Evolutionary conservation across 768 basidiomycete species (phyloP), one percentile per base, ranked within the genome.

Genomic region (Clitopilus passeckerianus): DNA sequence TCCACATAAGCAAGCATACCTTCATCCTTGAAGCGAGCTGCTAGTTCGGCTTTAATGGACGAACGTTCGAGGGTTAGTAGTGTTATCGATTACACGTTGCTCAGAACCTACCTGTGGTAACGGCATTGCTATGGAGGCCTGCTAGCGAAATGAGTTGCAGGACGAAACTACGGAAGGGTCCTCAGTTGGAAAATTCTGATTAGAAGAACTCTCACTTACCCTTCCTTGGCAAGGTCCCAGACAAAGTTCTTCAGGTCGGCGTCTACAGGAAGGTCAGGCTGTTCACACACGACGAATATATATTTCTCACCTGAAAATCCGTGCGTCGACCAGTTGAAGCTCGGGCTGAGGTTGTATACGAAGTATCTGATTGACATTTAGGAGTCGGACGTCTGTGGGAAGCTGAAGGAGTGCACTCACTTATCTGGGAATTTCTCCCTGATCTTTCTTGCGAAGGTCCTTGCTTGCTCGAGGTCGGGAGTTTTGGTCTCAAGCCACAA

Each of bases 1-100:
- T 95, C 82, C 53, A 95, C 93, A 71, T 96, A 96, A 22, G 94
- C 94, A 33, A 93, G 82, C 90, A 96, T 95, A 52, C 93, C 93
- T 52, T 95, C 91, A 23, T 85, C 82, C 75, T 92, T 90, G 80
- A 84, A 96, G 20, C 82, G 81, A 18, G 81, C 76, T 22, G 94
- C 86, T 23, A 96, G 84, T 69, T 95, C 92, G 55, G 87, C 91
- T 88, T 65, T 18, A 56, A 60, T 57, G 43, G 2, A 43, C 46
- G 46, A 50, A 50, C 46, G 46, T 50, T 50, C 46, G 46, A 50
- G n/a, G 46, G 46, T 50, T 50, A 50, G 10, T 20, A 3, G 20
- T 50, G 22, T 50, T 23, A 50, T 50, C 46, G 1, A 20, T 20
- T 50, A 34, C 23, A 59, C 12, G 34, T 57, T 24, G 33, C n/a